Evolutionary conservation across 345 rosid species (phyloP), one percentile per base, ranked within the genome.

Genomic region (Luvunga scandens): DNA sequence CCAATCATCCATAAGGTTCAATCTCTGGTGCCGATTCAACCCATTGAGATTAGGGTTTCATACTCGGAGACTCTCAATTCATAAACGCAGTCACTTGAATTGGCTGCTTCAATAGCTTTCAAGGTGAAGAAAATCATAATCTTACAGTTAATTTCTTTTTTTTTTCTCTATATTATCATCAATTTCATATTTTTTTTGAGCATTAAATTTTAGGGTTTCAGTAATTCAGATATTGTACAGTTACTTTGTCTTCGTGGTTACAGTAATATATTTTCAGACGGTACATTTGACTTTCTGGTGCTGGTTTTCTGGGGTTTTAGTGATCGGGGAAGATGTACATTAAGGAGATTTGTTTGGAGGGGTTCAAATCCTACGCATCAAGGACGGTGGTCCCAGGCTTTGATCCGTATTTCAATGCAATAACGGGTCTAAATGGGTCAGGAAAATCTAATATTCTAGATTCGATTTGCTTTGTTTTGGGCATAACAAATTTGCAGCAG

Each of bases 401-500:
- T 78, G 98, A 96, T 62, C 98, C 92, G 1, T 94, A 87, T 82
- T 96, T 96, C 85, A 96, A 96, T 28, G 99, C 99, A 1, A 96
- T 96, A 53, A 96, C 99, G 9, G 99, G 99, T 27, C 82, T 96
- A 16, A 96, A 96, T 64, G 99, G 99, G 4, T 92, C 99, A 4
- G 99, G 99, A n/a, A 96, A 94, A 82, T 96, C 99, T n/a, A 96
- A 96, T 81, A 91, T 96, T 75, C 90, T 96, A 76, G 99, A 96
- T 79, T 96, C 99, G 2, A 94, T 96, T 75, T 96, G 99, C 82
- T 96, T 96, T 77, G 99, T 94, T 24, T 77, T 96, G 76, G 99
- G 99, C n/a, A 96, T 96, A 72, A 96, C 99, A 53, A 94, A 96
- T 83, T 86, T 96, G 86, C 98, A 94, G 87, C 99, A 96, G 80